Percentiles rank a stretch among this genome's conserved stretches.
phyloP scores from a whole-genome alignment of 176 grass and related monocot genomes.

The Juncus effusus region DNA sequence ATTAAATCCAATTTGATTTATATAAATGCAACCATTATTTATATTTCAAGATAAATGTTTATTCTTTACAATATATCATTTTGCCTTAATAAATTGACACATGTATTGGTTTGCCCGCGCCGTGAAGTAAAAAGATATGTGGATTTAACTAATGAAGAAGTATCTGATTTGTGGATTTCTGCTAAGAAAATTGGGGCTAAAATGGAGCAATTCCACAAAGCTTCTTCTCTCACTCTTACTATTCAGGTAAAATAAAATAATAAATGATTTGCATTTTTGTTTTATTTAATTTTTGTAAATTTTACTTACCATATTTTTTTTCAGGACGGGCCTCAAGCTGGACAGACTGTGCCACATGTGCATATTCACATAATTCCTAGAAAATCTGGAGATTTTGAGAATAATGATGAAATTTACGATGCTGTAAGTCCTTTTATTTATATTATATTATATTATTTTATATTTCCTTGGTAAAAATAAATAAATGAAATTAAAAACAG shows the following conservation, averaged over 20 bases:
- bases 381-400: slow-evolving; percentile 84
- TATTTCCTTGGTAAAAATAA: slow-evolving; percentile 5
- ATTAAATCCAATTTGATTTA: not conserved
- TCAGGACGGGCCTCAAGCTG: slow-evolving; percentile 90
- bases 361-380: slow-evolving; percentile 87
- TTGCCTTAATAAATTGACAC: slow-evolving; percentile 55
- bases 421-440: slow-evolving; percentile 39
- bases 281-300: slow-evolving; percentile 1
- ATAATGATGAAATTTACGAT: slow-evolving; percentile 96
- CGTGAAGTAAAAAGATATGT: slow-evolving; percentile 71
- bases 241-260: slow-evolving; percentile 52
- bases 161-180: slow-evolving; percentile 71
- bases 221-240: slow-evolving; percentile 76
- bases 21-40: not conserved
- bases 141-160: slow-evolving; percentile 82
- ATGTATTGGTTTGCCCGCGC: slow-evolving; percentile 83
- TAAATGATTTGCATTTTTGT: slow-evolving; percentile 1
- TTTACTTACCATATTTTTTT: slow-evolving; percentile 3
- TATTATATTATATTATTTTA: slow-evolving; percentile 6
- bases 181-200: slow-evolving; percentile 68
- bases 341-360: slow-evolving; percentile 94
- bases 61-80: slow-evolving; percentile 9
- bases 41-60: not conserved
- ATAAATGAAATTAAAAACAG: slow-evolving; percentile 27
- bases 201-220: slow-evolving; percentile 71